phyloP scores from a whole-genome alignment of 192 early-diverging fungal genomes.

The Endogone sp. region DNA sequence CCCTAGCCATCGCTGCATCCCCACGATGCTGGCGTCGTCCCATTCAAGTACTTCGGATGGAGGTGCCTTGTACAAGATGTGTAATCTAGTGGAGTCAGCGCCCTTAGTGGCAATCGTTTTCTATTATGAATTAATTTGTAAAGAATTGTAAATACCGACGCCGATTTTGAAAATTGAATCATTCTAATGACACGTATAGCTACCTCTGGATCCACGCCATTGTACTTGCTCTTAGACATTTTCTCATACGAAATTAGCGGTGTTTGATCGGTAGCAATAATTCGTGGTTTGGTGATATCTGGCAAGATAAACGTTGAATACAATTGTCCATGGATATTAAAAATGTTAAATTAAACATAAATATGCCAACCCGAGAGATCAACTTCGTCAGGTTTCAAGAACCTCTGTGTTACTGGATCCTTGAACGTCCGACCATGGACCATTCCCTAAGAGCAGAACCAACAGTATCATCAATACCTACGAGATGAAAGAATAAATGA shows the following conservation, averaged over 20 bases:
- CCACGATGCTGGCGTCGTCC: conserved; percentile 87
- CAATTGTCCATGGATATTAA: background rate
- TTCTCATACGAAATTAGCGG: conserved; percentile 77
- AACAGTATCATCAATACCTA: conserved; percentile 6
- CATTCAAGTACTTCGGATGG: conserved; percentile 87
- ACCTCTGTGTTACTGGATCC: conserved; percentile 66
- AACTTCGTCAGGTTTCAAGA: conserved; percentile 74
- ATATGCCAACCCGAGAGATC: conserved; percentile 40
- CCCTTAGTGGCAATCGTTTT: conserved; percentile 61
- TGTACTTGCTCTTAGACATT: conserved; percentile 97
- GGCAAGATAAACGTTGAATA: no score
- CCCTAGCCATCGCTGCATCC: conserved; percentile 84
- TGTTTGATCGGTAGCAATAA: conserved; percentile 55
- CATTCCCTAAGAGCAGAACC: conserved; percentile 70
- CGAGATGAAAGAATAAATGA: background rate
- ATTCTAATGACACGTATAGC: conserved; percentile 13
- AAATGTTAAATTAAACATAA: background rate
- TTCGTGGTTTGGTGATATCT: conserved; percentile 42
- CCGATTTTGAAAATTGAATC: background rate
- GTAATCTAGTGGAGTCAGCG: conserved; percentile 79
- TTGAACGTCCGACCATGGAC: conserved; percentile 86
- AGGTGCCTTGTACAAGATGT: conserved; percentile 84
- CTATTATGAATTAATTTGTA: conserved; percentile 24
- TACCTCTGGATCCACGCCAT: conserved; percentile 83
- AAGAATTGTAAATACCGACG: background rate